Conservation (phyloP, 164 flowering plant genomes). For the Protea cynaroides region DNA sequence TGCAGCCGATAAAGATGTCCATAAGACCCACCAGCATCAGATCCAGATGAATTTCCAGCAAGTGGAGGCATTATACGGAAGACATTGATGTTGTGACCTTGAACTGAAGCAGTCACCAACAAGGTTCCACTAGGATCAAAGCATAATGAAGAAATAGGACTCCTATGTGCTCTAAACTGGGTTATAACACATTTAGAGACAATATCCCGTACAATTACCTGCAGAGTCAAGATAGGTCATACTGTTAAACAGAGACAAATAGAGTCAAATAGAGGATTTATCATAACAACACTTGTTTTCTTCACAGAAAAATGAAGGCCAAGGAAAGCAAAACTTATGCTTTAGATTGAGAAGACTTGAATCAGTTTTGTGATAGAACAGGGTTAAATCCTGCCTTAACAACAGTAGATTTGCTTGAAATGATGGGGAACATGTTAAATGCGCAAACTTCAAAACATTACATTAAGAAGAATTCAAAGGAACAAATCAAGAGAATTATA, state of each 20-base stretch:
- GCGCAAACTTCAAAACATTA: background rate
- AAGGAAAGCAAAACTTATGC: background rate
- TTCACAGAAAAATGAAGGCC: background rate
- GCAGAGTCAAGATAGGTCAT: conserved; percentile 2
- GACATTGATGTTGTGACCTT: conserved; percentile 75
- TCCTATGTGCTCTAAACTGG: conserved; percentile 76
- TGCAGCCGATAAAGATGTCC: conserved; percentile 71
- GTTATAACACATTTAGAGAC: conserved; percentile 47
- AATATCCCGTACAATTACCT: conserved; percentile 73
- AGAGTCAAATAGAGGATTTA: background rate
- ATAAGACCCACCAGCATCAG: conserved; percentile 35
- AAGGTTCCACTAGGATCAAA: conserved; percentile 81
- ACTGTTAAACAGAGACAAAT: background rate
- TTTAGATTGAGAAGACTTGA: background rate
- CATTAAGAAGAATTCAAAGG: background rate
- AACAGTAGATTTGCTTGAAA: too few relatives aligned
- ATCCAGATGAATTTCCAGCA: conserved; percentile 28
- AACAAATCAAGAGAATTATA: background rate
- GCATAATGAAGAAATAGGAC: conserved; percentile 72
- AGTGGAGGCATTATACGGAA: conserved; percentile 56
- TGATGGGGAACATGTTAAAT: too few relatives aligned
- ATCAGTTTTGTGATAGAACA: background rate
- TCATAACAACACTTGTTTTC: background rate
- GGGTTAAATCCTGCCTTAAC: too few relatives aligned
- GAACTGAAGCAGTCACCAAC: conserved; percentile 74